Conservation (phyloP, 306 rosid species). For the Sicyos edulis region DNA sequence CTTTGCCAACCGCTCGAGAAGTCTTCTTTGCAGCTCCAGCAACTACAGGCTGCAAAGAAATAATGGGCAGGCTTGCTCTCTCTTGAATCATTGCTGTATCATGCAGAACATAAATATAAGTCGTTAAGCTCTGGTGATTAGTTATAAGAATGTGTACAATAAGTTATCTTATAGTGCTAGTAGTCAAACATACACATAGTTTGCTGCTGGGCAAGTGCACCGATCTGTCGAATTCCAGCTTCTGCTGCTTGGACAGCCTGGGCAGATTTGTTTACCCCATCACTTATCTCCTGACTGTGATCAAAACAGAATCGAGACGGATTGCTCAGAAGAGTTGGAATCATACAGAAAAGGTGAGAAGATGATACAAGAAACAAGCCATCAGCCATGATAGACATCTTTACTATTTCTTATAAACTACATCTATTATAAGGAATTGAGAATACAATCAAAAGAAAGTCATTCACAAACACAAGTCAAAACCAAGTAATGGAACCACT, state of each 20-base stretch:
- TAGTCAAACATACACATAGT: slow-evolving; percentile 63
- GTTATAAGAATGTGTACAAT: not conserved
- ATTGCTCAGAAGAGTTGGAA: slow-evolving; percentile 7
- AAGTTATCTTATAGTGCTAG: not conserved
- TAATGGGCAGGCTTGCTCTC: slow-evolving; percentile 77
- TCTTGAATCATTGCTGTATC: slow-evolving; percentile 81
- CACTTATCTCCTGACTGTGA: slow-evolving; percentile 81
- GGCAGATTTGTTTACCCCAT: slow-evolving; percentile 78
- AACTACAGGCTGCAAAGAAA: slow-evolving; percentile 75
- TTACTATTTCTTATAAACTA: not conserved
- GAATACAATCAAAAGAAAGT: not conserved
- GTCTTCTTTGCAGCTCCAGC: slow-evolving; percentile 93
- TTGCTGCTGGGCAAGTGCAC: slow-evolving; percentile 69
- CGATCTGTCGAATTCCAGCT: slow-evolving; percentile 76
- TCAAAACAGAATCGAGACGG: slow-evolving; percentile 18
- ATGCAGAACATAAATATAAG: not conserved
- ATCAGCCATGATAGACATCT: not conserved
- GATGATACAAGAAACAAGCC: not conserved
- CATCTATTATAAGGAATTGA: not conserved
- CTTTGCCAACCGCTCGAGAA: slow-evolving; percentile 68
- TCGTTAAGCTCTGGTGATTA: not conserved
- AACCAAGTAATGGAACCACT: not conserved
- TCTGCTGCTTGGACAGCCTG: slow-evolving; percentile 90
- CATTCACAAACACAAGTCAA: not conserved
- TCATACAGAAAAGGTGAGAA: not conserved